Evolutionary conservation across 2,329 filamentous ascomycete species (phyloP).

Genomic region (Colletotrichum somersetense): DNA sequence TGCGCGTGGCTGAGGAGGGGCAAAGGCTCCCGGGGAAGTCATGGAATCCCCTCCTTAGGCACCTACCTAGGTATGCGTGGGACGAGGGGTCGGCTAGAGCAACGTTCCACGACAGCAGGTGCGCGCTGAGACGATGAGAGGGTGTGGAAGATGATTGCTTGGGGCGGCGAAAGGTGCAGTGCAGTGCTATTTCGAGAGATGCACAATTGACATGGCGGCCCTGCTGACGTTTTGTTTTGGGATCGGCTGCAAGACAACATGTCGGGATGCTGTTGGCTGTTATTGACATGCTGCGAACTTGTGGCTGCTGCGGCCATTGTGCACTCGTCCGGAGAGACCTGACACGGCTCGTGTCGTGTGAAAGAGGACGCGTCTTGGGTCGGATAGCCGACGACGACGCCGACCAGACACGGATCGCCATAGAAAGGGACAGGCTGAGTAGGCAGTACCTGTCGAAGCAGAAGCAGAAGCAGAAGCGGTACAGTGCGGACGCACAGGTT

Average conservation of each 20-base stretch:
- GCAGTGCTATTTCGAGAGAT: constrained; percentile 11
- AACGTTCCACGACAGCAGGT: constrained; percentile 29
- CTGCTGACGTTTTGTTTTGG: constrained; percentile 31
- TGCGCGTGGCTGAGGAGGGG: constrained; percentile 8
- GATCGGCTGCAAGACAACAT: constrained; percentile 15
- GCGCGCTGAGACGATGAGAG: background rate
- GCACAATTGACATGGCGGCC: background rate
- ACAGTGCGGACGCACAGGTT: constrained; percentile 22
- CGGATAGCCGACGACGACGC: background rate
- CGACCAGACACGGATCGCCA: constrained; percentile 34
- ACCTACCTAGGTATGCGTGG: constrained; percentile 5
- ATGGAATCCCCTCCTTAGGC: background rate
- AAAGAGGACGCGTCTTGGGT: constrained; percentile 17
- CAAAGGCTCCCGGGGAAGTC: background rate
- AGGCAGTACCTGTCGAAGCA: too few species aligned
- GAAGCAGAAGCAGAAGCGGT: background rate
- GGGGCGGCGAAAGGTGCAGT: constrained; percentile 16
- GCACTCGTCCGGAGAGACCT: constrained; percentile 11
- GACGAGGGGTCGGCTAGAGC: constrained; percentile 16
- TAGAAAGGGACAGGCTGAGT: constrained; percentile 23
- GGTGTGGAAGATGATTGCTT: constrained; percentile 19
- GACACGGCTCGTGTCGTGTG: constrained; percentile 21
- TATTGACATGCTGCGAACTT: constrained; percentile 24
- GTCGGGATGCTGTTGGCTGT: constrained; percentile 15
- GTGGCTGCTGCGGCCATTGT: constrained; percentile 6